Base-by-base conservation (phyloP, 2,329 filamentous ascomycete genomes). In the Aspergillus quadrilineatus region DNA sequence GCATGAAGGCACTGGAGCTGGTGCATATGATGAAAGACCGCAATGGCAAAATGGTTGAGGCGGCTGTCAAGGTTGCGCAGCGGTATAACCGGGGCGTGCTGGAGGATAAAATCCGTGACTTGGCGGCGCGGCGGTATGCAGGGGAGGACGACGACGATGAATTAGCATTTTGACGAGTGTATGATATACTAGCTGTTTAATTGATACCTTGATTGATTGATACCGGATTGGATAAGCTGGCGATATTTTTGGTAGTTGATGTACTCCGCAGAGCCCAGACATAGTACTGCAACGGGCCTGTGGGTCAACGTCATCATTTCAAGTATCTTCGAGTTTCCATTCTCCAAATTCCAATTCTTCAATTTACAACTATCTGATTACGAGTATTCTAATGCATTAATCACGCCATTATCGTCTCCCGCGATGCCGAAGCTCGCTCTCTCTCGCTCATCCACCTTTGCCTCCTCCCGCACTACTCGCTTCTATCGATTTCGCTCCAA, bases 1-100 rank as follows among this genome's bases (percentile, higher is more conserved):
- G 92, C 5, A 97, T 97, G 91, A 91, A 93, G 64, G 93, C 93
- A 0, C 79, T 99, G 36, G 95, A 99, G 76, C 83, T 97, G 67
- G 94, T 96, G 30, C 81, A 84, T 60, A 79, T 99, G 67, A 89
- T 99, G 87, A 84, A 83, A 44, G 92, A 97, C 76, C 81, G 85
- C 45, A 89, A 85, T 58, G 93, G 93, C 15, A 88, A 89, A 72
- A 97, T 97, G 90, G 75, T 96, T 56, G 92, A 97, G 72, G 89
- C 93, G 4, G 94, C 94, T 1, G 85, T 86, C 55, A 96, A 95
- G 81, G 85, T 99, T 49, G 94, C 94, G 7, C 85, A 89, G 69
- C 81, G 93, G 65, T 99, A 95, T 76, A 89, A 89, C 8, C 81
- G 89, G 59, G 82, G 83, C 41, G 83, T 97, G 28, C 75, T 99